phyloP scores from a whole-genome alignment of 1,284 basidiomycete species.

The Gymnopus androsaceus region DNA sequence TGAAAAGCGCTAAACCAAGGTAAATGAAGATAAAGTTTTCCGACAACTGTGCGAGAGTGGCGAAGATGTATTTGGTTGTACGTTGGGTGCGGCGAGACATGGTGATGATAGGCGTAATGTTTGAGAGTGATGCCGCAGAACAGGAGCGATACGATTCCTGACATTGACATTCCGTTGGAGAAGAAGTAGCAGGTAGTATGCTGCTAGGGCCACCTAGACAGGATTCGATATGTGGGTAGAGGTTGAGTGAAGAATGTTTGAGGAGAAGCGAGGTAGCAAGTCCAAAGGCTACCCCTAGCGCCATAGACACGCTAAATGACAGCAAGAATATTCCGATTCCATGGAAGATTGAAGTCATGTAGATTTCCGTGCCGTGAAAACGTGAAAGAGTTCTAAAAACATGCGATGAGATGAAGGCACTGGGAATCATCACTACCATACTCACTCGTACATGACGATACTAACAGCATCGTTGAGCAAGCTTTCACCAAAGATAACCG shows the following conservation, averaged over 20 bases:
- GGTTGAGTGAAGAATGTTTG: conserved; percentile 89
- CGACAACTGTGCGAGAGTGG: conserved; percentile 88
- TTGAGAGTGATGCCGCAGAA: conserved; percentile 99
- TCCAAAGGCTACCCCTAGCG: conserved; percentile 89
- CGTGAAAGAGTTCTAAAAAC: conserved; percentile 78
- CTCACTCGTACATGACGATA: conserved; percentile 99
- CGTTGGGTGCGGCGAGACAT: conserved; percentile 96
- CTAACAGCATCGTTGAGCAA: conserved; percentile 98
- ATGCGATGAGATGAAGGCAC: not conserved
- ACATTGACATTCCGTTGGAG: conserved; percentile 92
- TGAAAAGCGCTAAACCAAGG: conserved; percentile 95
- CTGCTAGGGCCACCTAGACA: conserved; percentile 92
- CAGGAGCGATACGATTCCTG: conserved; percentile 95
- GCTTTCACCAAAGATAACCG: conserved; percentile 97
- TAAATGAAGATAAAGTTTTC: conserved; percentile 99
- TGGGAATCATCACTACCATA: conserved; percentile 27
- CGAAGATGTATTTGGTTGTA: conserved; percentile 95
- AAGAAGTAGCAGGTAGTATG: conserved; percentile 99
- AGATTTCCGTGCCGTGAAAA: conserved; percentile 91
- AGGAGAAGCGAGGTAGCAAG: conserved; percentile 89
- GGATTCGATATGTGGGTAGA: conserved; percentile 91
- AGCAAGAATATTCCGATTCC: conserved; percentile 96
- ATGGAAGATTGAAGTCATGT: conserved; percentile 88
- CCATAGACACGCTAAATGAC: conserved; percentile 93
- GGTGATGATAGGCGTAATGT: conserved; percentile 98